These are phyloP conservation scores for Saccharomyces eubayanus DNA, from an alignment of 805 yeast genomes.

Conservation along the genomic window DNA sequence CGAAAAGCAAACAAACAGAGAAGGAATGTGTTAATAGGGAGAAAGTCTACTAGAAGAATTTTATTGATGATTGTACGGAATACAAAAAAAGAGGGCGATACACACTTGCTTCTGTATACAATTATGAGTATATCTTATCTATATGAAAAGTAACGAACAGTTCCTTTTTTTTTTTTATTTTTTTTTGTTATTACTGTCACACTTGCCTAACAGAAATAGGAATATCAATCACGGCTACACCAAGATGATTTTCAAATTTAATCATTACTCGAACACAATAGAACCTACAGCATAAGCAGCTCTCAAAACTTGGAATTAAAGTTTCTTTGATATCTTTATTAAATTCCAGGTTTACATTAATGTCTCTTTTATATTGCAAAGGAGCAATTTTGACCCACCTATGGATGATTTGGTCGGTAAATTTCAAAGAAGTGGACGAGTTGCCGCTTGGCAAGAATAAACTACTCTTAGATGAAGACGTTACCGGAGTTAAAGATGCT, in stretches of 20 bases:
- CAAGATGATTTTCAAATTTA: constrained; percentile 20
- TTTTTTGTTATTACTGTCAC: too few relatives aligned
- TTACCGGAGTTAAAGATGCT: neutral
- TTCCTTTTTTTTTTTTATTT: neutral
- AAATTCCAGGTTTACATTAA: constrained; percentile 10
- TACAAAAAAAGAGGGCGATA: neutral
- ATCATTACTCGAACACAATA: constrained; percentile 38
- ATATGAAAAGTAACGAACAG: neutral
- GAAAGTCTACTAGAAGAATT: neutral
- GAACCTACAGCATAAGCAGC: constrained; percentile 39
- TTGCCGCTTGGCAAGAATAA: neutral
- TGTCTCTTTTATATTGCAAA: neutral
- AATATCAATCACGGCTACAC: constrained; percentile 8
- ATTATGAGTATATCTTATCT: neutral
- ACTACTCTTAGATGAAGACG: neutral
- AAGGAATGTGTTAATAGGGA: neutral
- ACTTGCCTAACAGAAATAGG: constrained; percentile 9
- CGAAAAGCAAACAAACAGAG: neutral
- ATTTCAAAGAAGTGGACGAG: constrained; percentile 11
- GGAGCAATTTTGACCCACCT: constrained; percentile 3
- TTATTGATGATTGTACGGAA: neutral
- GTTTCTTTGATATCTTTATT: constrained; percentile 32
- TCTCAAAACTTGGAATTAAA: constrained; percentile 40
- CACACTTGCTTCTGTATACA: neutral
- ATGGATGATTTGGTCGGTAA: constrained; percentile 16